Evolutionary conservation across 768 basidiomycete genomes (phyloP).

Genomic region (Scleroderma citrinum): DNA sequence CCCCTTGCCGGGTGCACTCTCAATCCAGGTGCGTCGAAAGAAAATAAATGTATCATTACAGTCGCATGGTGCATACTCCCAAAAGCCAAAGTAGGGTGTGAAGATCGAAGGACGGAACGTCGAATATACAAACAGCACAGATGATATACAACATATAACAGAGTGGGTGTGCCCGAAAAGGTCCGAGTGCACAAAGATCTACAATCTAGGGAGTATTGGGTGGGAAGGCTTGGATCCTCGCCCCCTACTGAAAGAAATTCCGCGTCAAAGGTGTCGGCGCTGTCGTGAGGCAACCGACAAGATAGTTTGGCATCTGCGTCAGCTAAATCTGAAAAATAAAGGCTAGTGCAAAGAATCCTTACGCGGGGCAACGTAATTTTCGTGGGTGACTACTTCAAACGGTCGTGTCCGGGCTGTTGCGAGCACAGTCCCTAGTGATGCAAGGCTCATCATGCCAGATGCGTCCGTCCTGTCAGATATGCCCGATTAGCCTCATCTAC

Average conservation of each 20-base stretch:
- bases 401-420: slow-evolving; percentile 66
- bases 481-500: slow-evolving; percentile 11
- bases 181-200: slow-evolving; percentile 15
- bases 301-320: slow-evolving; percentile 9
- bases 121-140: slow-evolving; percentile 15
- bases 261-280: slow-evolving; percentile 50
- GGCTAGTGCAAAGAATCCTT: slow-evolving; percentile 28
- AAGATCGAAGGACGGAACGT: slow-evolving; percentile 21
- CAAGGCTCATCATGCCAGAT: slow-evolving; percentile 43
- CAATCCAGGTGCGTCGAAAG: neutral
- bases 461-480: slow-evolving; percentile 39
- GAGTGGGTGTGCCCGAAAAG: slow-evolving; percentile 4
- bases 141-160: slow-evolving; percentile 12
- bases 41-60: slow-evolving; percentile 17
- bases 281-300: slow-evolving; percentile 10
- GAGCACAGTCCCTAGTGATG: slow-evolving; percentile 58
- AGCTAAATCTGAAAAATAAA: slow-evolving; percentile 15
- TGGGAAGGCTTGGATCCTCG: slow-evolving; percentile 50
- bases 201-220: slow-evolving; percentile 30
- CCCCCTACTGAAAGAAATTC: slow-evolving; percentile 52
- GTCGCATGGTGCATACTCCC: slow-evolving; percentile 12
- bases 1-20: neutral
- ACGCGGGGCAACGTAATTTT: slow-evolving; percentile 78
- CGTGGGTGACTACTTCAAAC: slow-evolving; percentile 74
- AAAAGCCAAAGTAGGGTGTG: slow-evolving; percentile 6